Evolutionary conservation across 2,329 filamentous ascomycete species (phyloP), one percentile per base, ranked within the genome.

Genomic region (Cordyceps fumosorosea): DNA sequence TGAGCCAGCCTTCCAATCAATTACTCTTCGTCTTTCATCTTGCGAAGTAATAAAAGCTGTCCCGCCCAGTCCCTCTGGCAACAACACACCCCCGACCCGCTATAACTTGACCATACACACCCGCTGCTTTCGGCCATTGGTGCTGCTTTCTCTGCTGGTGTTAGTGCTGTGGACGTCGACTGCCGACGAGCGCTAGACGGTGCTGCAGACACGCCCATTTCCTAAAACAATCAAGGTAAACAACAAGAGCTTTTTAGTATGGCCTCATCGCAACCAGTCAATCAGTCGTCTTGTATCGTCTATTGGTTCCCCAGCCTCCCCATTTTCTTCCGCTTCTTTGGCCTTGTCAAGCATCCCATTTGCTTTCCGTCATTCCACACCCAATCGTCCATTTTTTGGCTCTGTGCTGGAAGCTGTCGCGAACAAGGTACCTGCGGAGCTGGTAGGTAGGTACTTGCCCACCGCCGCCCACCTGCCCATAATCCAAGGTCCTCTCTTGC

Each of bases 141-240:
- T 24, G 32, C n/a, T 24, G 3, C 32, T 16, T 55, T 12, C 12
- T 20, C 26, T 37, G 24, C 18, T 11, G 26, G 5, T 8, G 14
- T 32, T 24, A 10, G 53, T 18, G 44, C 55, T 48, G 26, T 22
- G 11, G 34, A 37, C 32, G 2, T n/a, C n/a, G n/a, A n/a, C n/a
- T n/a, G 32, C 34, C 34, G 11, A 37, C 34, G 10, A 12, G 34
- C 34, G 11, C 34, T 37, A 37, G 34, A 37, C 16, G 16, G 14
- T 40, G 32, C 32, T 58, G 45, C 4, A 40, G 32, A 22, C 56
- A 60, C 56, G 52, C 60, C 60, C 52, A 62, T 56, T 62, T 52
- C 60, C 60, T 16, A 62, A 62, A 62, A 62, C 60, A 44, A 62
- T 40, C 32, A 56, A 62, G 34, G 32, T 62, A 62, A 62, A 62